These are phyloP conservation scores for Penicillium herquei DNA, from an alignment of 495 filamentous ascomycete species.

Conservation along the genomic window DNA sequence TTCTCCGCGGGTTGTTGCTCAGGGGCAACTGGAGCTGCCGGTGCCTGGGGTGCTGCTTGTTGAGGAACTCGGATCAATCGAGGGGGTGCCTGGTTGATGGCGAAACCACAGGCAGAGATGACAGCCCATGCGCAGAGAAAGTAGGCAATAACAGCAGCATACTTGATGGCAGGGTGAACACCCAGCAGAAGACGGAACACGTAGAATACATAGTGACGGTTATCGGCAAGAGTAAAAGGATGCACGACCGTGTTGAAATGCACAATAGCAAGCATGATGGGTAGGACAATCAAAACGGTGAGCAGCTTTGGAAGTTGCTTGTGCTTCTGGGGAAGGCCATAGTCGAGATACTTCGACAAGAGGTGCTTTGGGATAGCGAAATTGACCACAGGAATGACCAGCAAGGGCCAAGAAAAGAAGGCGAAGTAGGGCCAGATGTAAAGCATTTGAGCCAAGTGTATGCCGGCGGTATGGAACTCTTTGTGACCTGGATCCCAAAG, in stretches of 20 bases:
- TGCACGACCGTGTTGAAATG: conserved; percentile 90
- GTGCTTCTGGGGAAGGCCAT: conserved; percentile 35
- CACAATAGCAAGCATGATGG: conserved; percentile 55
- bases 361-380: conserved; percentile 32
- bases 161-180: conserved; percentile 60
- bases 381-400: conserved; percentile 54
- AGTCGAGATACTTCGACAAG: conserved; percentile 39
- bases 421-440: conserved; percentile 87
- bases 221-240: conserved; percentile 94
- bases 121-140: conserved; percentile 59
- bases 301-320: conserved; percentile 36
- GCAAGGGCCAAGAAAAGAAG: conserved; percentile 85
- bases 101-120: conserved; percentile 55
- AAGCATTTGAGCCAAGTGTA: conserved; percentile 90
- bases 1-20: conserved; percentile 23
- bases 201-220: conserved; percentile 96
- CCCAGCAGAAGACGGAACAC: conserved; percentile 82
- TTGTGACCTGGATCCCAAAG: conserved; percentile 66
- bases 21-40: conserved; percentile 1
- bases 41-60: conserved; percentile 9
- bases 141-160: conserved; percentile 64
- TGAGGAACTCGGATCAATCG: conserved; percentile 24
- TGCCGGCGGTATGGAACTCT: conserved; percentile 82
- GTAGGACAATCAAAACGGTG: conserved; percentile 37
- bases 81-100: conserved; percentile 24